Evolutionary conservation across 2,329 filamentous ascomycete genomes (phyloP).

Genomic region (Neophaeococcomyces mojaviensis): DNA sequence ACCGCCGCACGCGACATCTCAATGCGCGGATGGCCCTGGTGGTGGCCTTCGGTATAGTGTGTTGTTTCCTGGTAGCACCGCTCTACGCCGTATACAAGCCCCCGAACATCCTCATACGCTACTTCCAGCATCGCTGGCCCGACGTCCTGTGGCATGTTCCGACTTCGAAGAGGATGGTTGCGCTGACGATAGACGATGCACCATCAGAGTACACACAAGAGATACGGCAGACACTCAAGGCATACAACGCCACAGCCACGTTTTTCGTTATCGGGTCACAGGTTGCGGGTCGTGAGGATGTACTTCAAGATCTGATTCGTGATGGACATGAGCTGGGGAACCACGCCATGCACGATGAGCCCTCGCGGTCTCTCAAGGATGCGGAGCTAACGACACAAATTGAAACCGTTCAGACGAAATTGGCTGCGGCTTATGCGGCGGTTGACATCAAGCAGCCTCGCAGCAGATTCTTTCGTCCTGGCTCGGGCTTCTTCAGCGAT

Average conservation of each 20-base stretch:
- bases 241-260: constrained; percentile 64
- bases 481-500: constrained; percentile 72
- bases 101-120: constrained; percentile 60
- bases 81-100: constrained; percentile 76
- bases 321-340: constrained; percentile 70
- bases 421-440: constrained; percentile 49
- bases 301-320: constrained; percentile 52
- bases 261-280: constrained; percentile 86
- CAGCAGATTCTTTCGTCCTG: constrained; percentile 68
- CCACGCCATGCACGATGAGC: constrained; percentile 83
- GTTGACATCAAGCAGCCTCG: constrained; percentile 27
- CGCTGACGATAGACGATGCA: constrained; percentile 80
- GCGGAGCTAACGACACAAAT: constrained; percentile 58
- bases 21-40: constrained; percentile 2
- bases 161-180: constrained; percentile 58
- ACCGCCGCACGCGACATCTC: background rate
- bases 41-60: background rate
- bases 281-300: constrained; percentile 49
- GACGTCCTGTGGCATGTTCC: constrained; percentile 69
- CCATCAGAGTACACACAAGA: constrained; percentile 64
- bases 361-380: constrained; percentile 55
- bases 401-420: constrained; percentile 52
- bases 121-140: constrained; percentile 64
- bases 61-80: constrained; percentile 1
- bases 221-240: constrained; percentile 61